Evolutionary conservation across 2,329 filamentous ascomycete species (phyloP), one percentile per base, ranked within the genome.

Genomic region (Aspergillus pseudotamarii): DNA sequence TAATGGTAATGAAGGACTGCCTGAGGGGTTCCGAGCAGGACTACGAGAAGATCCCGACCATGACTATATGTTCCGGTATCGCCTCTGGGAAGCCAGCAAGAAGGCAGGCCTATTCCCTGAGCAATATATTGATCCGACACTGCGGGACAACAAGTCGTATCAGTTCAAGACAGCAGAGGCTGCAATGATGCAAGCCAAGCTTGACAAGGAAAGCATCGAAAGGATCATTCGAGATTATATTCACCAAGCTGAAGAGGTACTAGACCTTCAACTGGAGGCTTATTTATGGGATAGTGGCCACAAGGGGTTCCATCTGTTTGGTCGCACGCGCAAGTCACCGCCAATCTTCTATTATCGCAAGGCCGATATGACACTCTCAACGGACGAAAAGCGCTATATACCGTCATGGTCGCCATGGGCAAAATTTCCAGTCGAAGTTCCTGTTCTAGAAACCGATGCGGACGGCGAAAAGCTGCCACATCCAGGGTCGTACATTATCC

Each of bases 21-120:
- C 28, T 1, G 28, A 30, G 9, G 28, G 9, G 4, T 4, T 30
- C 28, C 28, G 28, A 30, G 9, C 4, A 1, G 9, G 4, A 30
- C 28, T 30, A 30, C 28, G 28, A 30, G 5, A 30, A 30, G 28
- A 5, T 8, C 1, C 5, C 9, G 28, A 30, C 4, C 28, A 30
- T 30, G 28, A 30, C 28, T 30, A 30, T 5, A 30, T 30, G 28
- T 30, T 30, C 9, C 41, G 19, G 41, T 61, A 61, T 26, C 54
- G 59, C 4, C 55, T 62, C 11, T 62, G 60, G 60, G 60, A 62
- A 23, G 55, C 55, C 3, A 54, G 58, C 28, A 34, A 34, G 19
- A 62, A 62, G 60, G 55, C 34, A 30, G 54, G 45, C n/a, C 60
- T 62, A 1, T 62, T 58, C 11, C 60, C 60, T 4, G 60, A 62